phyloP scores from a whole-genome alignment of 371 early-diverging fungal species.

The Conidiobolus incongruus region DNA sequence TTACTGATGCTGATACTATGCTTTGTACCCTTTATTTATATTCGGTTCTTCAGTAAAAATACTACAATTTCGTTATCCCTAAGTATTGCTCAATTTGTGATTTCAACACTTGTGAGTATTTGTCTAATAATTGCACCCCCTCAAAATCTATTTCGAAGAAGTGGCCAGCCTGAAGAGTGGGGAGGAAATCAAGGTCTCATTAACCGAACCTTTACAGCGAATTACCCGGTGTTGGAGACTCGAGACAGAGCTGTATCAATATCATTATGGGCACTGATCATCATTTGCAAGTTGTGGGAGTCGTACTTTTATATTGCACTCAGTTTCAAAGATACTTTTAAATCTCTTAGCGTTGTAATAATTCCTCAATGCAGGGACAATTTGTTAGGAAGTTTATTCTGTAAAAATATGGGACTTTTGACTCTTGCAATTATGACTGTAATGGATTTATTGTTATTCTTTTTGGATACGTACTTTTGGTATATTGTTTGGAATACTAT shows the following conservation, averaged over 20 bases:
- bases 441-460: constrained; percentile 54
- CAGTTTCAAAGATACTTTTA: constrained; percentile 51
- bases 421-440: constrained; percentile 57
- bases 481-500: constrained; percentile 69
- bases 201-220: constrained; percentile 48
- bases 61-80: constrained; percentile 24
- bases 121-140: constrained; percentile 42
- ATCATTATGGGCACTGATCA: constrained; percentile 49
- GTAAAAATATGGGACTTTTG: constrained; percentile 40
- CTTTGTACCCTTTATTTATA: constrained; percentile 40
- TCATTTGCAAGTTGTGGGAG: constrained; percentile 55
- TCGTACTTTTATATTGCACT: constrained; percentile 67
- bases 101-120: constrained; percentile 35
- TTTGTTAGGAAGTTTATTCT: too few species aligned
- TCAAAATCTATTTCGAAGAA: constrained; percentile 28
- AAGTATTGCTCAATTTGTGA: constrained; percentile 35
- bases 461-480: constrained; percentile 81
- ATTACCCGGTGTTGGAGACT: constrained; percentile 44
- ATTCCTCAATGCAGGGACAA: too few species aligned
- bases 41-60: constrained; percentile 18
- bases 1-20: constrained; percentile 31
- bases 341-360: constrained; percentile 25
- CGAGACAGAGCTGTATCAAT: constrained; percentile 57
- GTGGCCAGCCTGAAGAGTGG: constrained; percentile 14
- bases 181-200: constrained; percentile 19